These are phyloP conservation scores for Arachis monticola DNA, from an alignment of 331 rosid genomes.

Conservation along the genomic window DNA sequence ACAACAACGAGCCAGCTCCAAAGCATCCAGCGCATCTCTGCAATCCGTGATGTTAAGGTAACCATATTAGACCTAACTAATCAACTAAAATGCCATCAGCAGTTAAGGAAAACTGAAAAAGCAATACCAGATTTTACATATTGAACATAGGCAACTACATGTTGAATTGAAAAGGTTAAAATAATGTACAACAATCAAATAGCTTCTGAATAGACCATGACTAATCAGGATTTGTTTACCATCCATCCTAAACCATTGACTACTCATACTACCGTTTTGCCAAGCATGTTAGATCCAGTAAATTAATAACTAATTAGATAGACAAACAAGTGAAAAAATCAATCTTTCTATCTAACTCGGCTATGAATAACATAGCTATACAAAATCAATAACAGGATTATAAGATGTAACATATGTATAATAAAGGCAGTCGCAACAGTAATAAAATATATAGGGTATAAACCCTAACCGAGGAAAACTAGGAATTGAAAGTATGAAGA, in stretches of 20 bases:
- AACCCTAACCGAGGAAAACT: not conserved
- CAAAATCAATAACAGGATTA: not conserved
- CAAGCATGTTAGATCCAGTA: not conserved
- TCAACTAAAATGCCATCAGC: not conserved
- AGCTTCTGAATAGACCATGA: not conserved
- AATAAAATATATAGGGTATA: not conserved
- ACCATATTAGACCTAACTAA: not conserved
- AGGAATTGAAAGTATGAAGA: too few relatives aligned
- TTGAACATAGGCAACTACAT: too few relatives aligned
- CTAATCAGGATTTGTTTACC: not conserved
- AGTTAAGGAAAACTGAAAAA: too few relatives aligned
- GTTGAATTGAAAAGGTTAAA: too few relatives aligned
- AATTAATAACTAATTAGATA: too few relatives aligned
- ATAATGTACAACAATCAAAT: too few relatives aligned
- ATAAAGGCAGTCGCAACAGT: not conserved
- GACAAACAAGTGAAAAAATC: too few relatives aligned
- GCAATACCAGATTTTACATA: too few relatives aligned
- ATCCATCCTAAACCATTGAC: not conserved
- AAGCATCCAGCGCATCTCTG: slow-evolving; percentile 95
- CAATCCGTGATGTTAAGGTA: slow-evolving; percentile 40
- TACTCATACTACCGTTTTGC: not conserved
- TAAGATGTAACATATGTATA: not conserved
- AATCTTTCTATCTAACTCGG: too few relatives aligned
- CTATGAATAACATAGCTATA: not conserved
- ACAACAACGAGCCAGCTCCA: slow-evolving; percentile 91